Conservation (phyloP, 257 asterid genomes). For the Pogostemon cablin region DNA sequence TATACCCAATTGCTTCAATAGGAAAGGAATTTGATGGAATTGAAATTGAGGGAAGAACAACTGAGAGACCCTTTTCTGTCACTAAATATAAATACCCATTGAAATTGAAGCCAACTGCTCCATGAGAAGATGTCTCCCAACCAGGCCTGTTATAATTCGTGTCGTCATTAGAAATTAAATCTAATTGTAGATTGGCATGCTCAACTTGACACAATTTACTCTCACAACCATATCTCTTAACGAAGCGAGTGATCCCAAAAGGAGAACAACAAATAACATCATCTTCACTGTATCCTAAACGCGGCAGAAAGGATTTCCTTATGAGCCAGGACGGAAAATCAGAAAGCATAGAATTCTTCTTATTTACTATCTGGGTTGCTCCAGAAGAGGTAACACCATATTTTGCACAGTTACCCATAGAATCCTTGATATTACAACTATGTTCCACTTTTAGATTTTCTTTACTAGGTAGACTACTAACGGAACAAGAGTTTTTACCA, state of each 20-base stretch:
- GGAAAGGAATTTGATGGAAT: constrained; percentile 66
- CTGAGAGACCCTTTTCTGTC: constrained; percentile 73
- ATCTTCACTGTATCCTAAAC: constrained; percentile 50
- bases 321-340: constrained; percentile 44
- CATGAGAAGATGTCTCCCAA: constrained; percentile 54
- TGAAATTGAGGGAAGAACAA: constrained; percentile 85
- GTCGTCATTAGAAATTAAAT: constrained; percentile 58
- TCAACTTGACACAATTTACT: constrained; percentile 55
- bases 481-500: constrained; percentile 32
- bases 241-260: constrained; percentile 85
- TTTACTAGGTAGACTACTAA: constrained; percentile 33
- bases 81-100: constrained; percentile 78
- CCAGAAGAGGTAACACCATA: constrained; percentile 38
- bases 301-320: constrained; percentile 71
- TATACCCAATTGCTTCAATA: constrained; percentile 78
- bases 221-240: constrained; percentile 46
- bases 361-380: constrained; percentile 39
- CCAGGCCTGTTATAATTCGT: constrained; percentile 42
- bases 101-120: constrained; percentile 84
- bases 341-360: constrained; percentile 44
- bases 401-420: constrained; percentile 36
- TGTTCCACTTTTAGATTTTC: constrained; percentile 34
- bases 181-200: constrained; percentile 64
- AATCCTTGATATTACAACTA: constrained; percentile 35
- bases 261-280: constrained; percentile 79